Base-by-base conservation (phyloP, 169 alveolate genomes). In the Plasmodium reichenowi region DNA sequence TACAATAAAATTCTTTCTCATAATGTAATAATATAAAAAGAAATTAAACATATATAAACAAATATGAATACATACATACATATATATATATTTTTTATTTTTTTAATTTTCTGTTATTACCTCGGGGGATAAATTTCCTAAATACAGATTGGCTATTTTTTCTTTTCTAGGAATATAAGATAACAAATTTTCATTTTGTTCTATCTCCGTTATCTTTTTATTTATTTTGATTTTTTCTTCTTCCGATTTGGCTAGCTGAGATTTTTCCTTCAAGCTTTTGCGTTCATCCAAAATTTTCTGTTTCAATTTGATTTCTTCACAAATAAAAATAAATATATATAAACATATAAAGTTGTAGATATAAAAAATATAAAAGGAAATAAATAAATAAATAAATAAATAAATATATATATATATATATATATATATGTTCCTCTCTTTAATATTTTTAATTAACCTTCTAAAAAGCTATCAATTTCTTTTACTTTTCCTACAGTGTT, bases 71-170 rank as follows among this genome's bases (percentile, higher is more conserved):
- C 9, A 32, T 32, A 5, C 6, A 32, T 32, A 32, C 7, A 38
- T 38, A 38, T 6, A 38, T 38, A 38, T 26, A 1, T 26, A 26
- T 26, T 2, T 26, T 26, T 26, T 29, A 32, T 66, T 56, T 75
- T 54, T 48, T 74, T 26, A 0, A 26, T 38, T 38, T 5, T 5
- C 0, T 38, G 47, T 38, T 38, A 38, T 20, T 66, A 94, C 97
- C 73, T 93, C 95, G 2, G 96, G 89, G 2, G 97, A 93, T 12
- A 95, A 85, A 66, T 95, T 95, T 54, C 97, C 97, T 48, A 95
- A 85, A 54, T 95, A 95, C 29, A 95, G 38, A 64, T 95, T 94
- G 17, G 94, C 86, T 52, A 89, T 62, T 59, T 76, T 52, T 64
- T 89, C 94, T 56, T 72, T 88, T 68, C 88, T 93, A 22, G 75